phyloP scores from a whole-genome alignment of 805 yeast genomes.

The Lachancea mirantina region DNA sequence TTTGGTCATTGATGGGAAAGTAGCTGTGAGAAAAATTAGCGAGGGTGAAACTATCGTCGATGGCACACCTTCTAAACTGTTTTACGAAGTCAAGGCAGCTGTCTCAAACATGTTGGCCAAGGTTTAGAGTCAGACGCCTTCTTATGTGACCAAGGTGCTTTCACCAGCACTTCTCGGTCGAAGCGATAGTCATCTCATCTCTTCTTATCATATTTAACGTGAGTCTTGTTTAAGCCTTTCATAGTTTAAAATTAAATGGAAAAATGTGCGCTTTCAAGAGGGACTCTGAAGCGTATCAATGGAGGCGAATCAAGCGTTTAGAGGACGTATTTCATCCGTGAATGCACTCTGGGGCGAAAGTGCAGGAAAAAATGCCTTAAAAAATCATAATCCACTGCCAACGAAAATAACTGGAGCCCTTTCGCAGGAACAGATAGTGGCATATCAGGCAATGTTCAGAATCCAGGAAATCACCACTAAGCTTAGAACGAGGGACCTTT shows the following conservation, averaged over 20 bases:
- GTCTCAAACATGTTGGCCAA: conserved; percentile 71
- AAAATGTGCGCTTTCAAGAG: too few species aligned
- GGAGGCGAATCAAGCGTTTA: too few species aligned
- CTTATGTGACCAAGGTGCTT: too few species aligned
- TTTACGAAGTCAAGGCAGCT: conserved; percentile 67
- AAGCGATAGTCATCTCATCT: too few species aligned
- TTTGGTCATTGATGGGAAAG: conserved; percentile 69
- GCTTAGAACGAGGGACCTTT: conserved; percentile 43
- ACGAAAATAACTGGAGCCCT: conserved; percentile 40
- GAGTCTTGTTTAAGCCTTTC: too few species aligned
- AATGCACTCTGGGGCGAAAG: conserved; percentile 13
- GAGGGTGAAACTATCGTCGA: conserved; percentile 84
- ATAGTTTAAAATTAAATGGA: too few species aligned
- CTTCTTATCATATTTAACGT: too few species aligned
- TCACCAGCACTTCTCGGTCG: too few species aligned
- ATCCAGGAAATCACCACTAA: conserved; percentile 71
- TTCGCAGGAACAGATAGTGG: conserved; percentile 73
- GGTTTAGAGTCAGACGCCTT: too few species aligned
- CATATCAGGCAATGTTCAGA: conserved; percentile 61
- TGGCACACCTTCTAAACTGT: conserved; percentile 67
- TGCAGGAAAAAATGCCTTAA: conserved; percentile 7
- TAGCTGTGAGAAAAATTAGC: conserved; percentile 68
- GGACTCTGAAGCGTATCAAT: too few species aligned
- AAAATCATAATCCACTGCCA: conserved; percentile 27
- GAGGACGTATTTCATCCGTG: not conserved